A percentile compares a stretch with the other conserved stretches of the same genome.
phyloP scores from a whole-genome alignment of 345 rosid genomes.

The Orychophragmus violaceus region DNA sequence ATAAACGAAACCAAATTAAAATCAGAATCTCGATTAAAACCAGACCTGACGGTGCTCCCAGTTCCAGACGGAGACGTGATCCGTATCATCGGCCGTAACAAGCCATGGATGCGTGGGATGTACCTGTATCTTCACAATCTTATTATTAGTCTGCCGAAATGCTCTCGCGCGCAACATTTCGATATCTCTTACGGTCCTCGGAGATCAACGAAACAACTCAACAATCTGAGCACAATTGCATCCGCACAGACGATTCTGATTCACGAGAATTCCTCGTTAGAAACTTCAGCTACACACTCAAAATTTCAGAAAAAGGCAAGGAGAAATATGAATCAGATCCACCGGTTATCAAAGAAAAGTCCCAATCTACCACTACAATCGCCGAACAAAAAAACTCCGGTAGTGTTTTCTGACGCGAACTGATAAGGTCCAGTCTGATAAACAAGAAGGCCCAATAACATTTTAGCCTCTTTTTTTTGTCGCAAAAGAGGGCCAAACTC shows the following conservation, averaged over 20 bases:
- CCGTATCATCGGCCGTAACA: conserved; percentile 91
- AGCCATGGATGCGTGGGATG: conserved; percentile 99
- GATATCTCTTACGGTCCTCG: neutral
- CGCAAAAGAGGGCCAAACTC: too few species aligned
- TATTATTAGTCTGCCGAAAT: conserved; percentile 69
- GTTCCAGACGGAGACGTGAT: conserved; percentile 98
- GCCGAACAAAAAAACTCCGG: conserved; percentile 12
- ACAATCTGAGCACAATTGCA: conserved; percentile 8
- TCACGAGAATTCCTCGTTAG: neutral
- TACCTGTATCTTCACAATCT: conserved; percentile 87
- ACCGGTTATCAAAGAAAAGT: neutral
- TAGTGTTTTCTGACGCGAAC: neutral
- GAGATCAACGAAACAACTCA: conserved; percentile 11
- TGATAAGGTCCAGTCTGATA: neutral
- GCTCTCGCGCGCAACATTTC: conserved; percentile 87
- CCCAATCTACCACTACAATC: conserved; percentile 4
- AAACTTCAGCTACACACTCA: neutral
- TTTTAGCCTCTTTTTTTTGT: neutral
- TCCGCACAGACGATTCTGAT: neutral
- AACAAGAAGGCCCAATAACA: conserved; percentile 2
- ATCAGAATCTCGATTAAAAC: neutral
- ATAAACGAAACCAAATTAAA: neutral
- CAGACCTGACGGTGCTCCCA: conserved; percentile 98
- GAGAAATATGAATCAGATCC: neutral
- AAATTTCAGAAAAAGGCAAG: neutral